Percentiles rank a stretch among this genome's conserved stretches.
Conservation (phyloP, 805 yeast species). For the Saccharomycopsis fermentans region DNA sequence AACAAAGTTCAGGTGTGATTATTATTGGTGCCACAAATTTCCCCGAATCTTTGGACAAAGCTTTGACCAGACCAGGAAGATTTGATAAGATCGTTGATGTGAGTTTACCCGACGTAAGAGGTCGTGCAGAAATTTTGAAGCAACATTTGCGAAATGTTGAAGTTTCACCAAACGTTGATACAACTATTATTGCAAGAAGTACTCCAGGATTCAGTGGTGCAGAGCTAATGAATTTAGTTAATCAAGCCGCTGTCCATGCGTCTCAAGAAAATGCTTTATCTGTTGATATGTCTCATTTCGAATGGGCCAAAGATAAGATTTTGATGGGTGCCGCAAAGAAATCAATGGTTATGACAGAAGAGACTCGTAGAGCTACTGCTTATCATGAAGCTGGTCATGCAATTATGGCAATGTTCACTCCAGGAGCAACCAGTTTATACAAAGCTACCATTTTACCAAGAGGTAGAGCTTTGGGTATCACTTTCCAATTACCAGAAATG, state of each 20-base stretch:
- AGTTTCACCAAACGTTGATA: constrained; percentile 74
- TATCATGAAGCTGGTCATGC: constrained; percentile 99
- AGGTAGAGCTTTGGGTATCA: constrained; percentile 93
- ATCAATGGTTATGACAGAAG: constrained; percentile 96
- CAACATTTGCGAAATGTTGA: constrained; percentile 92
- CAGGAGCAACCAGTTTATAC: constrained; percentile 90
- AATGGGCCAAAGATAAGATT: constrained; percentile 98
- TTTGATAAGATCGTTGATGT: constrained; percentile 94
- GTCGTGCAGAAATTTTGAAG: constrained; percentile 83
- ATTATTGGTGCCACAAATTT: constrained; percentile 98
- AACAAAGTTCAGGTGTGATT: constrained; percentile 86
- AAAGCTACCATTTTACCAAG: constrained; percentile 96
- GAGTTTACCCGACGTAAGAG: constrained; percentile 95
- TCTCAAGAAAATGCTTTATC: constrained; percentile 85
- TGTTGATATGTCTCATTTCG: constrained; percentile 86
- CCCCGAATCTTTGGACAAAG: constrained; percentile 94
- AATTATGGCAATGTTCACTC: constrained; percentile 89
- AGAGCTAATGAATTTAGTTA: constrained; percentile 86
- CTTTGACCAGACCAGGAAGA: constrained; percentile 96
- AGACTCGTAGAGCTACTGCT: constrained; percentile 86
- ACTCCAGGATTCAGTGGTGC: constrained; percentile 99
- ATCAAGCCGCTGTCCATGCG: constrained; percentile 97
- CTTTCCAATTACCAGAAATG: constrained; percentile 97
- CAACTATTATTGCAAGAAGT: constrained; percentile 86
- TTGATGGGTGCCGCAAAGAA: constrained; percentile 96